A percentile compares a stretch with the other conserved stretches of the same genome.
Conservation (phyloP, 805 yeast species). For the Clavispora phyllophila region DNA sequence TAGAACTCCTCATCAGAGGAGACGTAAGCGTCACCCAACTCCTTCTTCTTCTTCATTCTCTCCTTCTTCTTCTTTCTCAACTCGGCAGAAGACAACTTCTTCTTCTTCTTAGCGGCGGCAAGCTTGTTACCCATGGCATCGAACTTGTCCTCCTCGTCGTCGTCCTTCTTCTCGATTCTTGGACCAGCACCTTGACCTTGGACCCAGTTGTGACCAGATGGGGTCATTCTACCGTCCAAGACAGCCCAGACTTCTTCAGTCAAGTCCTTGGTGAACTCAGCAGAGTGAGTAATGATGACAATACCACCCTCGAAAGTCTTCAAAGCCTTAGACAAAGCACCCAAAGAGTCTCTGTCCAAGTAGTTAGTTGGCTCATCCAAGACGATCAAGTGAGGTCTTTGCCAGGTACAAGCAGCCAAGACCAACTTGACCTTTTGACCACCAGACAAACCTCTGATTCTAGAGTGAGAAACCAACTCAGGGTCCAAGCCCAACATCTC, state of each 20-base stretch:
- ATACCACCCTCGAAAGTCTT: conserved; percentile 99
- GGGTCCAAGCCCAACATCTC: conserved; percentile 97
- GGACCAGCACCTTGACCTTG: conserved; percentile 99
- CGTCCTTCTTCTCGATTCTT: conserved; percentile 96
- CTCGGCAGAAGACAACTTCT: conserved; percentile 97
- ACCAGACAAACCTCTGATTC: conserved; percentile 99
- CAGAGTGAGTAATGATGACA: conserved; percentile 99
- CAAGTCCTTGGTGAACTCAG: conserved; percentile 98
- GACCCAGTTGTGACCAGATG: conserved; percentile 99
- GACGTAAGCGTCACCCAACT: conserved; percentile 97
- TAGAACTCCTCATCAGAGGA: conserved; percentile 78
- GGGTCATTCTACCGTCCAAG: conserved; percentile 95
- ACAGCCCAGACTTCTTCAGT: conserved; percentile 99
- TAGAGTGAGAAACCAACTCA: conserved; percentile 98
- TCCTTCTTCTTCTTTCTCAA: conserved; percentile 99
- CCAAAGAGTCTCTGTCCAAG: conserved; percentile 98
- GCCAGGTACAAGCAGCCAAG: conserved; percentile 99
- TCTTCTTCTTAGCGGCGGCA: conserved; percentile 92
- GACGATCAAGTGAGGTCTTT: conserved; percentile 99
- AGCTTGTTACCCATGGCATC: conserved; percentile 99
- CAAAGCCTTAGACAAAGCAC: conserved; percentile 98
- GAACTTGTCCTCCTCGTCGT: conserved; percentile 88
- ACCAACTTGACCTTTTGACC: conserved; percentile 99
- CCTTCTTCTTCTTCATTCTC: conserved; percentile 99
- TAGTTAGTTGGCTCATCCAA: conserved; percentile 99